Evolutionary conservation across 208 protist genomes (phyloP), one percentile per base, ranked within the genome.

Genomic region (Leishmania martiniquensis): DNA sequence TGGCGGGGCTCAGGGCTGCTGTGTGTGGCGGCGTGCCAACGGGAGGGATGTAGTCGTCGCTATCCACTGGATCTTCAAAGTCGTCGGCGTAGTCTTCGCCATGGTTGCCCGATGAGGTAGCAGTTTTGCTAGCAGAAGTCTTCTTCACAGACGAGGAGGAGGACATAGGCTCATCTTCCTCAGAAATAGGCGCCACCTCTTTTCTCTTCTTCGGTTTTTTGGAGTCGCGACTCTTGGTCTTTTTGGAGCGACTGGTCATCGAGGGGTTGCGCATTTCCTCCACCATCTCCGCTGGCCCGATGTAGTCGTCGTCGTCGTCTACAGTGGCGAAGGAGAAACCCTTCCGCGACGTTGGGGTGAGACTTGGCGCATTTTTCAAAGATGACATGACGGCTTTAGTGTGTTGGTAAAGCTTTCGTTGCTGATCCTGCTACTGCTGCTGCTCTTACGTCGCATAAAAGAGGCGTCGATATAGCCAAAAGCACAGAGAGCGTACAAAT

Each of bases 301-400:
- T 90, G 72, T 87, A 87, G 59, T 92, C 85, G 60, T 95, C 88
- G 25, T 91, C 87, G 71, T 94, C 80, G 55, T 84, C 81, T n/a
- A 74, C 3, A 37, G 70, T 39, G 9, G 47, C 37, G 59, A 79
- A 79, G 49, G 82, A 83, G 37, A 82, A 83, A 17, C 74, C 78
- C 49, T 84, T 84, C n/a, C 51, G 70, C 34, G 80, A 63, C 71
- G 68, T 84, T 66, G 29, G 80, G 47, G 25, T 85, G 42, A 95
- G 82, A 51, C 85, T 94, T 17, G 90, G 93, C 49, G 90, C 90
- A 80, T 81, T 74, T 37, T 32, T 62, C 39, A 77, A 47, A 2
- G 76, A 81, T 6, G 68, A 75, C 79, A 83, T 83, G 10, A 25
- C 47, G 51, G 32, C 29, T 10, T 34, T 4, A 2, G 25, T 59